Evolutionary conservation across 2,329 filamentous ascomycete species (phyloP), one percentile per base, ranked within the genome.

Genomic region (Penicillium sp.): DNA sequence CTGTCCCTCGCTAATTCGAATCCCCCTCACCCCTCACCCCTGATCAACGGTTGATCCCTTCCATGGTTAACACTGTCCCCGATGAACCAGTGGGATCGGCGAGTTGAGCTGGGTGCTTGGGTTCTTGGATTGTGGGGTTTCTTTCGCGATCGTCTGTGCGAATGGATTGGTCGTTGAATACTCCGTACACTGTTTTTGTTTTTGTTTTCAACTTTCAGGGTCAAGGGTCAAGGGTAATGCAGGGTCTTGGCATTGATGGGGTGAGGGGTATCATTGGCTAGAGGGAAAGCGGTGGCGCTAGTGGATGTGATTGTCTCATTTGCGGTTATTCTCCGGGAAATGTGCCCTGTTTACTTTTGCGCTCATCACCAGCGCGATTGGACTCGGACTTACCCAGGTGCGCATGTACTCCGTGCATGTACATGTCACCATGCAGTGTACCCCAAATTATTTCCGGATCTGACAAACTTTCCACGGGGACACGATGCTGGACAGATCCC

Each of bases 31-130:
- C 24, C 33, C 44, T 47, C 44, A 14, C 62, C 60, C 60, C 60
- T 66, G 63, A 64, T 65, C 62, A 65, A 46, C 46, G 19, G 63
- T 54, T 61, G 57, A 60, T 60, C 61, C 16, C 42, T 54, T 54
- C 45, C 45, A 22, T 27, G 39, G 52, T 31, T n/a, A 45, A 49
- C 13, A 26, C 16, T 3, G 24, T 19, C 27, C 50, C 49, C 29
- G 53, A 58, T 45, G 61, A 65, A 65, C 62, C 39, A 31, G 52
- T 56, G 56, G 54, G 63, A 65, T 64, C 55, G 58, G 49, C 63
- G 27, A 49, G 44, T 49, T 54, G 31, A 24, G 37, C 43, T 55
- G 48, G 44, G 58, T 56, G 58, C 35, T 19, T 54, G 26, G 35
- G 47, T 31, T 39, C 35, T 31, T 51, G 46, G 43, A 44, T 47